Base-by-base conservation (phyloP, 305 asterid species). In the Solanum hybrid region DNA sequence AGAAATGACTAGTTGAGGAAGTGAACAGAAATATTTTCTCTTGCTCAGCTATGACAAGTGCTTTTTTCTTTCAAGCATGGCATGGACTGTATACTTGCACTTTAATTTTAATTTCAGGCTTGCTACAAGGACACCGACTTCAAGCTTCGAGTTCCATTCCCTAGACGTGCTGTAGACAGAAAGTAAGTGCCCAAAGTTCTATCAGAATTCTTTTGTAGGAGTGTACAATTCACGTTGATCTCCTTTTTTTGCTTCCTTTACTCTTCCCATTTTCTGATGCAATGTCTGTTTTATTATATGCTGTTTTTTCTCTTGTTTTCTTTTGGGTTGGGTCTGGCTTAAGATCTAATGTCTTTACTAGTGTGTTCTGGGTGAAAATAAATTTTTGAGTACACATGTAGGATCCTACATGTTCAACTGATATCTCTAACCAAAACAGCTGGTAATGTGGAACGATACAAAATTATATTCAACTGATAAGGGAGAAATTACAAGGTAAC, bases 141-240 rank as follows among this genome's bases (percentile, higher is more conserved):
- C 92, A 97, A 97, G 95, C 98, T 97, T 89, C 98, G 99, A 72
- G 95, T 97, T 90, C 99, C 99, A 73, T 97, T 95, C 86, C 76
- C 98, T 79, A 95, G 99, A 91, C 96, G 93, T 61, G 99, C 99
- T 68, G 92, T 91, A 27, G 96, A 95, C 79, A 93, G 99, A 89
- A 97, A 96, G 99, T 97, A 94, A 95, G 99, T 93, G 1, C 73
- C 57, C 41, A 88, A 79, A 7, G 88, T 38, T 51, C 89, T 88
- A 77, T 86, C 15, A 79, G 72, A 84, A 81, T 32, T 41, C 91
- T 87, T 26, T 57, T 87, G 79, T 76, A 31, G 57, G 61, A 51
- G 45, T 45, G 15, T 33, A 82, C n/a, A 37, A 11, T 73, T 68
- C 84, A 85, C 7, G 24, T 32, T 12, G 33, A 22, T 89, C 22